Evolutionary conservation across 192 early-diverging fungal genomes (phyloP), one percentile per base, ranked within the genome.

Genomic region (Coemansia sp.): DNA sequence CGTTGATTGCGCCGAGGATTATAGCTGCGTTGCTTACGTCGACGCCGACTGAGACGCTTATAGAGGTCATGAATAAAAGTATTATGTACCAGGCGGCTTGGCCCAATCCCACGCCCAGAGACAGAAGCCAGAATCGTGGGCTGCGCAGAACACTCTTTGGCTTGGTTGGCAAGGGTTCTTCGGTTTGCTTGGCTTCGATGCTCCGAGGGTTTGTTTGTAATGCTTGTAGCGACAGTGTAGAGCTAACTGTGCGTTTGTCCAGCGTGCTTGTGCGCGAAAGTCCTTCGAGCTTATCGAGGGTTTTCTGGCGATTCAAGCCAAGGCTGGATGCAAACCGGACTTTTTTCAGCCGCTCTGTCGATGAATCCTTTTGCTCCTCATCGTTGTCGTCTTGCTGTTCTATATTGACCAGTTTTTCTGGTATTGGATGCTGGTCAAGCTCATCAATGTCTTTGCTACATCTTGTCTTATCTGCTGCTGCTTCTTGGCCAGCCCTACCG

Each of bases 1-100:
- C 80, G 20, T 82, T 82, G 25, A 73, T 71, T 17, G 75, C 57
- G 0, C 80, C 75, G 11, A 82, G 52, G 14, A 76, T 49, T 5
- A 82, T 73, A 0, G 80, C 80, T 0, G 80, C 74, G 32, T 82
- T 82, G 69, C 73, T 71, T 7, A 82, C 80, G 7, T 71, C 80
- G 10, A 82, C 25, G 5, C 80, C 80, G 1, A 68, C 71, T 0
- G 80, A 73, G 7, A 82, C 75, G 45, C 74, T 67, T 17, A 82
- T 74, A 2, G 80, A 76, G 1, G 80, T 60, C 60, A 73, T 76
- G 32, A 82, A 74, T 3, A 82, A 50, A 2, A 82, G 49, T 5
- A 82, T 45, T 20, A 70, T 68, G 61, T 82, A 82, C 80, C 80
- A 82, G 2, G 67, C 68, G 0, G 74, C 80, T 25, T 82, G 80